phyloP scores from a whole-genome alignment of 2,329 filamentous ascomycete genomes.

The Verticillium zaregamsianum region DNA sequence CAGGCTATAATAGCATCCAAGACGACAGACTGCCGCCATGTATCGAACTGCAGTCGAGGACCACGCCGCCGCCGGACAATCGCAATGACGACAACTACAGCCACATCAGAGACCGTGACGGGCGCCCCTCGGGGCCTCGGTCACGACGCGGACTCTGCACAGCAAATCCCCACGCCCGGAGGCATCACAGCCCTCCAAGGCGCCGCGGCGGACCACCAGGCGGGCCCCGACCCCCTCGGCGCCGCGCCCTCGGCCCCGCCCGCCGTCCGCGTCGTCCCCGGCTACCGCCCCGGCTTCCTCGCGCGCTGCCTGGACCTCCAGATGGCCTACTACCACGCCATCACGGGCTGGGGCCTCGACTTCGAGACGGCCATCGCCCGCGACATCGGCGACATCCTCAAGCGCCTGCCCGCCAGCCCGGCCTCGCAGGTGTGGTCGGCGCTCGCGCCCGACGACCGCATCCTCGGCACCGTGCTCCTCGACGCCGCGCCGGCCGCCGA shows the following conservation, averaged over 20 bases:
- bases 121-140: too few relatives aligned
- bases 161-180: not conserved
- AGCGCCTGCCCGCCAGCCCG: slow-evolving; percentile 13
- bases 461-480: slow-evolving; percentile 21
- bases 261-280: slow-evolving; percentile 14
- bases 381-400: slow-evolving; percentile 14
- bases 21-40: not conserved
- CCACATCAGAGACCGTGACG: too few relatives aligned
- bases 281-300: slow-evolving; percentile 23
- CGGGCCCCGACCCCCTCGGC: not conserved
- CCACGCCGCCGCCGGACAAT: not conserved
- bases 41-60: not conserved
- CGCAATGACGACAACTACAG: not conserved
- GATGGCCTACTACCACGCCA: slow-evolving; percentile 17
- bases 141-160: not conserved
- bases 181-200: too few relatives aligned
- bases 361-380: slow-evolving; percentile 19
- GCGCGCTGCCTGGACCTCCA: slow-evolving; percentile 22
- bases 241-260: not conserved
- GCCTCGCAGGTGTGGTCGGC: slow-evolving; percentile 22
- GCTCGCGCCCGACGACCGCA: slow-evolving; percentile 12
- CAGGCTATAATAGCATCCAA: not conserved
- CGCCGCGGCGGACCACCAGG: not conserved
- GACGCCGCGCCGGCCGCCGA: slow-evolving; percentile 7
- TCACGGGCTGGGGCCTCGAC: slow-evolving; percentile 15